Conservation (phyloP, 2,329 filamentous ascomycete species). For the Elsinoe ampelina region DNA sequence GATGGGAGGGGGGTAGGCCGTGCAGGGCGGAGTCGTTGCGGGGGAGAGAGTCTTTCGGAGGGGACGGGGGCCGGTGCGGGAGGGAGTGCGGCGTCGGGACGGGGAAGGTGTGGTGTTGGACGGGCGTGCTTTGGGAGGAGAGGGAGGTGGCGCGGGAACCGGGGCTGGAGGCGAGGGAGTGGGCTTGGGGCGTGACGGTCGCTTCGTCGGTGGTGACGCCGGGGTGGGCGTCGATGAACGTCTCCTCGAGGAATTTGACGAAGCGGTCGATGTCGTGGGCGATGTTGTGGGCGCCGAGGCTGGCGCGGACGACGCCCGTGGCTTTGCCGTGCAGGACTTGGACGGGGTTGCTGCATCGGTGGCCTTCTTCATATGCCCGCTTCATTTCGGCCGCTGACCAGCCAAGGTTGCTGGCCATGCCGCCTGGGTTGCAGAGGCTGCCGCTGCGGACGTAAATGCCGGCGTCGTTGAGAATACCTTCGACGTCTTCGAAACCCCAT, state of each 20-base stretch:
- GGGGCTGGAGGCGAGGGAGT: not conserved
- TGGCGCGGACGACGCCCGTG: constrained; percentile 76
- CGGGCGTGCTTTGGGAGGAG: not conserved
- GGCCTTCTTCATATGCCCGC: constrained; percentile 73
- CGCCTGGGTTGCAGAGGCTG: constrained; percentile 84
- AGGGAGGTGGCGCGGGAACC: not conserved
- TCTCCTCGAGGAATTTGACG: constrained; percentile 33
- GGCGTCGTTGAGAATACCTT: constrained; percentile 72
- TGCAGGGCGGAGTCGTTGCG: not conserved
- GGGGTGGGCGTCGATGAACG: constrained; percentile 22
- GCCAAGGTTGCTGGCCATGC: constrained; percentile 62
- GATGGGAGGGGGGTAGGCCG: not conserved
- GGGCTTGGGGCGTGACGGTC: not conserved
- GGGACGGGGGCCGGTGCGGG: not conserved
- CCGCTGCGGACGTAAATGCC: constrained; percentile 80
- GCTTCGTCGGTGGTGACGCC: not conserved
- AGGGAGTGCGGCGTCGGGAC: not conserved
- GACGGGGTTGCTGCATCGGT: constrained; percentile 73
- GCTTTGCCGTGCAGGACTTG: constrained; percentile 78
- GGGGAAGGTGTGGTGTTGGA: not conserved
- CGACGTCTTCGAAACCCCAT: constrained; percentile 74
- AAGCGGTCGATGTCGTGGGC: constrained; percentile 63
- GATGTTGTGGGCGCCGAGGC: constrained; percentile 84
- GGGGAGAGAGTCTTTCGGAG: not conserved
- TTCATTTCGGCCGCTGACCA: constrained; percentile 74